phyloP scores from a whole-genome alignment of 2,329 filamentous ascomycete species.

The Cladobotryum mycophilum region DNA sequence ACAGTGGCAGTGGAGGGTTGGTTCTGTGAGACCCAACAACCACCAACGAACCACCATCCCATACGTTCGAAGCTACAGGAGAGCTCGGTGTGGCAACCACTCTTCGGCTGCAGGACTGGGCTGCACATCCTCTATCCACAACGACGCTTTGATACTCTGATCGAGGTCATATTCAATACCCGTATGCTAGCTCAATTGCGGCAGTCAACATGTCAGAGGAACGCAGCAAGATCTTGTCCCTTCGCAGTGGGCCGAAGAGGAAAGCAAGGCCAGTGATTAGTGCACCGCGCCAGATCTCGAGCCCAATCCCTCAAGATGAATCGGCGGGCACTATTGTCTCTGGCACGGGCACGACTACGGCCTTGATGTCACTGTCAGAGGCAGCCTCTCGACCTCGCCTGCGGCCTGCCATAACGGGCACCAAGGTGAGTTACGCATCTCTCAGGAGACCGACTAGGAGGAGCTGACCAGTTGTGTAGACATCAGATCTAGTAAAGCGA shows the following conservation, averaged over 20 bases:
- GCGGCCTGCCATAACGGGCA: slow-evolving; percentile 44
- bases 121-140: too few species aligned
- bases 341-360: slow-evolving; percentile 1
- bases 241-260: slow-evolving; percentile 54
- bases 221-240: slow-evolving; percentile 51
- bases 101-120: too few species aligned
- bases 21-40: too few species aligned
- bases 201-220: slow-evolving; percentile 52
- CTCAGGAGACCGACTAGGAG: background rate
- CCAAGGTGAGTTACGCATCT: slow-evolving; percentile 41
- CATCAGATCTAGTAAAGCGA: slow-evolving; percentile 82
- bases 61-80: too few species aligned
- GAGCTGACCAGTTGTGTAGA: slow-evolving; percentile 34
- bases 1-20: background rate
- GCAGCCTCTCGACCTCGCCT: slow-evolving; percentile 33
- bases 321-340: slow-evolving; percentile 14
- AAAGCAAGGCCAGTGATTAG: slow-evolving; percentile 57
- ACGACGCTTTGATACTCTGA: too few species aligned
- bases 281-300: slow-evolving; percentile 57
- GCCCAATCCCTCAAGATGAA: slow-evolving; percentile 49
- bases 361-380: slow-evolving; percentile 15
- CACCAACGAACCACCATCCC: too few species aligned
- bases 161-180: too few species aligned
- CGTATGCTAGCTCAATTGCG: background rate
- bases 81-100: too few species aligned